Conservation (phyloP, 2,329 filamentous ascomycete genomes). For the Passalora sequoiae region DNA sequence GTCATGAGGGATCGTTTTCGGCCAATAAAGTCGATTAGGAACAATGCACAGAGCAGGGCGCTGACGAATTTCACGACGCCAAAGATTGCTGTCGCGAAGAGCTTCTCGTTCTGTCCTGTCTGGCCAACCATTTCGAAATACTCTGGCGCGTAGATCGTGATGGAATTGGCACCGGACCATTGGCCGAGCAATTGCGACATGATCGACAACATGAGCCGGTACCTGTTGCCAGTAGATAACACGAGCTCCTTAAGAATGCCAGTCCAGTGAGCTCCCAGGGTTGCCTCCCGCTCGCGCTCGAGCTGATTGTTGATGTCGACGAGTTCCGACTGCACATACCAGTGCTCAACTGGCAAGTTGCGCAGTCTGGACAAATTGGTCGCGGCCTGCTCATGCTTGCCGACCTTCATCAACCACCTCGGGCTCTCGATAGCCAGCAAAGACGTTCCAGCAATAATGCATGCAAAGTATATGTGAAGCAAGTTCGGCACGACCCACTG, state of each 20-base stretch:
- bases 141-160: slow-evolving; percentile 71
- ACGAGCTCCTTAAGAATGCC: slow-evolving; percentile 67
- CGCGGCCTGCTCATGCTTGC: slow-evolving; percentile 29
- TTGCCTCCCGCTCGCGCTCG: slow-evolving; percentile 67
- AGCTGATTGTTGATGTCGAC: slow-evolving; percentile 59
- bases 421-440: slow-evolving; percentile 37
- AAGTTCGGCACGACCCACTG: slow-evolving; percentile 65
- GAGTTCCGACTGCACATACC: slow-evolving; percentile 49
- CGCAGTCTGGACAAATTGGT: slow-evolving; percentile 30
- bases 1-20: slow-evolving; percentile 39
- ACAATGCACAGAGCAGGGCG: slow-evolving; percentile 64
- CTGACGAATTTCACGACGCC: slow-evolving; percentile 68
- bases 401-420: slow-evolving; percentile 33
- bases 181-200: slow-evolving; percentile 68
- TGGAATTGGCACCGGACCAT: slow-evolving; percentile 59
- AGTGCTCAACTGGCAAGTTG: slow-evolving; percentile 28
- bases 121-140: slow-evolving; percentile 69
- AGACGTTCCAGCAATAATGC: slow-evolving; percentile 63
- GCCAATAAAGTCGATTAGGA: slow-evolving; percentile 49
- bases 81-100: slow-evolving; percentile 70
- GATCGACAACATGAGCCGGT: slow-evolving; percentile 64
- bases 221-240: slow-evolving; percentile 62
- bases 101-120: slow-evolving; percentile 60
- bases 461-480: slow-evolving; percentile 72
- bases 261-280: slow-evolving; percentile 57